Evolutionary conservation across 2,329 filamentous ascomycete genomes (phyloP).

Genomic region (Fusarium sp.): DNA sequence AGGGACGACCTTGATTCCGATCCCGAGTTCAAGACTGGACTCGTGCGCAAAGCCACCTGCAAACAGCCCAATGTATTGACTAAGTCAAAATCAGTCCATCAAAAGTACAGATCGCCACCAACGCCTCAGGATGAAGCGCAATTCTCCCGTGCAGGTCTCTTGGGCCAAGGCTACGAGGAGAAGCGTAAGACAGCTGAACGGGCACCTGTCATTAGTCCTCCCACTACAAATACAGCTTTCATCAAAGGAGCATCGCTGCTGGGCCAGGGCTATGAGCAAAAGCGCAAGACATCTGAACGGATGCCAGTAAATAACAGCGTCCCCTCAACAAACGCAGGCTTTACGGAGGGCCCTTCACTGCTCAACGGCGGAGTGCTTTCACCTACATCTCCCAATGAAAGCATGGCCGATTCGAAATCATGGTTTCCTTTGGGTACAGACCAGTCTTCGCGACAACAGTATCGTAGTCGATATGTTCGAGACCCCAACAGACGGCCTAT

Average conservation of each 20-base stretch:
- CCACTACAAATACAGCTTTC: constrained; percentile 58
- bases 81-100: constrained; percentile 50
- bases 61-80: constrained; percentile 23
- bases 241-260: constrained; percentile 70
- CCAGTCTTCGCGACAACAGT: constrained; percentile 50
- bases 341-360: constrained; percentile 69
- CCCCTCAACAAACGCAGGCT: constrained; percentile 54
- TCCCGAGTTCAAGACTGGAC: constrained; percentile 28
- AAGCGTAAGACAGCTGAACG: constrained; percentile 56
- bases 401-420: constrained; percentile 50
- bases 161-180: constrained; percentile 63
- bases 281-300: constrained; percentile 55
- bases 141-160: constrained; percentile 65
- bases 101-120: constrained; percentile 24
- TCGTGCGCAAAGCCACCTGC: constrained; percentile 31
- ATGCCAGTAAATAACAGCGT: constrained; percentile 50
- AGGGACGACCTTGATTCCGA: constrained; percentile 18
- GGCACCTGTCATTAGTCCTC: constrained; percentile 50
- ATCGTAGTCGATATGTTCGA: constrained; percentile 48
- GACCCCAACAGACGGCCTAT: constrained; percentile 38
- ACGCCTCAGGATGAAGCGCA: constrained; percentile 51
- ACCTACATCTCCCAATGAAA: constrained; percentile 40
- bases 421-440: constrained; percentile 57
- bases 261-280: constrained; percentile 61
- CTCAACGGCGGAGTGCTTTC: constrained; percentile 59